Evolutionary conservation across 2,329 filamentous ascomycete species (phyloP).

Genomic region (Pseudogymnoascus sp.): DNA sequence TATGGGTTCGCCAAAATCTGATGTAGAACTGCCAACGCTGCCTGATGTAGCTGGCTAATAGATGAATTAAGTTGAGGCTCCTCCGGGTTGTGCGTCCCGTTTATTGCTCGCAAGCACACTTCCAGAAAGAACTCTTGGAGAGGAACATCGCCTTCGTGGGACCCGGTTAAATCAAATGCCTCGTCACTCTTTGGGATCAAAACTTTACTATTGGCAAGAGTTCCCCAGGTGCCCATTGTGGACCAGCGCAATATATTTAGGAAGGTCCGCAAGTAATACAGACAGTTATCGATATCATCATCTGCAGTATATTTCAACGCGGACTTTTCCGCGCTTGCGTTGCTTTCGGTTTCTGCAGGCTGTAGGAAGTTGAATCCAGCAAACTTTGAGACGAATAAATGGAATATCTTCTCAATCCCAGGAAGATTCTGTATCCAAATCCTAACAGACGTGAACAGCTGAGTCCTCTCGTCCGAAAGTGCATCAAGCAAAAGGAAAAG

Average conservation of each 20-base stretch:
- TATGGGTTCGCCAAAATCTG: constrained; percentile 61
- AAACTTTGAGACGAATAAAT: constrained; percentile 53
- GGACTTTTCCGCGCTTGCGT: not conserved
- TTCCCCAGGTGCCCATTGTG: constrained; percentile 61
- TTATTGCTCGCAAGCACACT: constrained; percentile 57
- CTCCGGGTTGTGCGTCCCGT: constrained; percentile 33
- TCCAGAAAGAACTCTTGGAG: constrained; percentile 63
- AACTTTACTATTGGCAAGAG: constrained; percentile 56
- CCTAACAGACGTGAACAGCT: constrained; percentile 68
- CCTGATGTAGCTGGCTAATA: constrained; percentile 61
- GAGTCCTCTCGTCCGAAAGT: constrained; percentile 62
- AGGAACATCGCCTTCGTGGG: constrained; percentile 47
- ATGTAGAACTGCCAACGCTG: constrained; percentile 61
- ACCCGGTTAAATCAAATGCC: constrained; percentile 42
- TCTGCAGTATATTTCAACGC: constrained; percentile 39
- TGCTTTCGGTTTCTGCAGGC: constrained; percentile 21
- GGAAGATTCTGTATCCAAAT: constrained; percentile 68
- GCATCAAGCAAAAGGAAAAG: constrained; percentile 75
- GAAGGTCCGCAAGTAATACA: constrained; percentile 71
- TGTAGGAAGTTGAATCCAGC: constrained; percentile 47
- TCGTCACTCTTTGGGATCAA: constrained; percentile 39
- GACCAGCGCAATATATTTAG: constrained; percentile 64
- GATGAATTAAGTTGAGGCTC: constrained; percentile 38
- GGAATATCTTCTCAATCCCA: constrained; percentile 56
- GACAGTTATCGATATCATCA: constrained; percentile 66